Evolutionary conservation across 2,329 filamentous ascomycete species (phyloP).

Genomic region (Periglandula ipomoeae): DNA sequence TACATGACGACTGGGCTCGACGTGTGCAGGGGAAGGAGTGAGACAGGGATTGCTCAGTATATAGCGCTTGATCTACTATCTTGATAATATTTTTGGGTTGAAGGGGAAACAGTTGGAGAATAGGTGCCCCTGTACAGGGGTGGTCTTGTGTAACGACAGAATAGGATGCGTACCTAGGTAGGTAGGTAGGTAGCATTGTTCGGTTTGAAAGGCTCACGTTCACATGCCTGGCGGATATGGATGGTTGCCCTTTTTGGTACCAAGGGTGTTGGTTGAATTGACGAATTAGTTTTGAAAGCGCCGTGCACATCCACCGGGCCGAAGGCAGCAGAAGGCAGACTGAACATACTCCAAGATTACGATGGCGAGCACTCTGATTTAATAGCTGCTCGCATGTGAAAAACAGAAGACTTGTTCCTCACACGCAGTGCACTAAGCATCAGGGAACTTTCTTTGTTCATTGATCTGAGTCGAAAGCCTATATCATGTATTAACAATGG

Average conservation of each 20-base stretch:
- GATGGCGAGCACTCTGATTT: too few relatives aligned
- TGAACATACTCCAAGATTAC: too few relatives aligned
- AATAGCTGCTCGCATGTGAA: too few relatives aligned
- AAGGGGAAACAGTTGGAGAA: background rate
- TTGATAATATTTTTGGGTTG: background rate
- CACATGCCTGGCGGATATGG: background rate
- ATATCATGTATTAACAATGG: too few relatives aligned
- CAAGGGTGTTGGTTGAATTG: background rate
- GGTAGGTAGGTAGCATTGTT: background rate
- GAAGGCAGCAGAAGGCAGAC: too few relatives aligned
- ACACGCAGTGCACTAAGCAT: too few relatives aligned
- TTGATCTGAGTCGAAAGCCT: too few relatives aligned
- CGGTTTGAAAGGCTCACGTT: background rate
- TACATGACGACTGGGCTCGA: conserved; percentile 81
- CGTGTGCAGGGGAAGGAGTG: conserved; percentile 54
- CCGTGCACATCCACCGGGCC: too few relatives aligned
- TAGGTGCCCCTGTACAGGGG: background rate
- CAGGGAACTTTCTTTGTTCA: too few relatives aligned
- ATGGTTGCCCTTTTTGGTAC: background rate
- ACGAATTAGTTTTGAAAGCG: background rate
- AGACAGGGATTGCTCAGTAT: conserved; percentile 5
- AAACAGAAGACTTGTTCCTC: too few relatives aligned
- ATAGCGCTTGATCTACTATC: background rate
- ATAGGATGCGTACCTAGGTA: background rate
- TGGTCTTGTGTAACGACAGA: background rate